Base-by-base conservation (phyloP, 1,284 basidiomycete species). In the Ustilago tritici region DNA sequence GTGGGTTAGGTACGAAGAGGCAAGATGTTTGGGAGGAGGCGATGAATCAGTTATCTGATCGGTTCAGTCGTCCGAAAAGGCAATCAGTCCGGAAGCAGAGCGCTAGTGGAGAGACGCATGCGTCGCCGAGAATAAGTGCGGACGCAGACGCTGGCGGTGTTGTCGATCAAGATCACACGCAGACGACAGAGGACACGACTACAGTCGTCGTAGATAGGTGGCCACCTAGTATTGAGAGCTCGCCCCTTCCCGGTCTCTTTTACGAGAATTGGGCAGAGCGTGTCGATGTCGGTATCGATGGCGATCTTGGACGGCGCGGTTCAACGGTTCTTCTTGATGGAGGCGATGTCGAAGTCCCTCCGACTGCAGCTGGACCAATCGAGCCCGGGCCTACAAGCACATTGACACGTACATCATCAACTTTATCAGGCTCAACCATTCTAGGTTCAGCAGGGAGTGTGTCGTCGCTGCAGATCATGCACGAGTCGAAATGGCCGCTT, bases 201-300 rank as follows among this genome's bases (percentile, higher is more conserved):
- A 46, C 43, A 8, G 43, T 19, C n/a, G 17, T 46, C 11, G 43
- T 46, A 2, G 62, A 56, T 14, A n/a, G 36, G 8, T 49, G 28
- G 19, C 34, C 49, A 4, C 19, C 59, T 9, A 15, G 15, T 3
- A 19, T 38, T 7, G n/a, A 59, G 0, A 71, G 60, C 47, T 65
- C 61, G 2, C 64, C 70, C 4, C 43, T 66, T 1, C 54, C 70
- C 2, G 65, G 70, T 1, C 56, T 73, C 1, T 73, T 73, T 35
- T 65, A 73, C 50, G 70, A 64, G 3, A 50, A 31, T 14, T 73
- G 70, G 70, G 70, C 61, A 6, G 65, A 68, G 36, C 36, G 40
- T 4, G 65, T 67, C 4, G 61, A 73, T 17, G 61, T 56, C 0
- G 65, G 32, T 8, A 38, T 73, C 14, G 49, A 73, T 12, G 70